These are phyloP conservation scores for Fomitopsis pulvina DNA, from an alignment of 768 basidiomycete genomes.

Conservation along the genomic window DNA sequence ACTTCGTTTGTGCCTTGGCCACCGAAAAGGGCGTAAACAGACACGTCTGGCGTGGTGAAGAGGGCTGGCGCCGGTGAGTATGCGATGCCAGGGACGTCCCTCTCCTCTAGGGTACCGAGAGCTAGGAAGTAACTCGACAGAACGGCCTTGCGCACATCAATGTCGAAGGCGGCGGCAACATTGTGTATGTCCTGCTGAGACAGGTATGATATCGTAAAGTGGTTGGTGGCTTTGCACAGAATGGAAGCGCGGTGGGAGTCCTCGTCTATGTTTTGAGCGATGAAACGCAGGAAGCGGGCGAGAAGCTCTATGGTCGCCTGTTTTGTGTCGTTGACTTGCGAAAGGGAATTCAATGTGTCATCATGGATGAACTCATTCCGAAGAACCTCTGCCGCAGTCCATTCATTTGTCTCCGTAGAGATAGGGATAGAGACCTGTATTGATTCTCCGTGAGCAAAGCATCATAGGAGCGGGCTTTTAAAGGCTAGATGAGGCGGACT, in stretches of 20 bases:
- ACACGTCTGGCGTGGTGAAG: constrained; percentile 56
- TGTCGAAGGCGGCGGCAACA: constrained; percentile 66
- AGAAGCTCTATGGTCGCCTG: constrained; percentile 74
- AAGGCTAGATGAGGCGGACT: no score
- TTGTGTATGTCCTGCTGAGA: constrained; percentile 72
- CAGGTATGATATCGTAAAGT: constrained; percentile 77
- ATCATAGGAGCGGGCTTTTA: background rate
- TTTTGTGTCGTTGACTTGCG: constrained; percentile 43
- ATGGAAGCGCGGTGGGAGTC: constrained; percentile 55
- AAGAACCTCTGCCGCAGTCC: constrained; percentile 90
- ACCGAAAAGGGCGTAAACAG: constrained; percentile 89
- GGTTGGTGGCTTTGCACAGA: constrained; percentile 66
- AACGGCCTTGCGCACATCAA: constrained; percentile 69
- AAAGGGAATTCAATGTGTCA: constrained; percentile 45
- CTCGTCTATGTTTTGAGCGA: constrained; percentile 55
- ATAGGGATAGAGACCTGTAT: constrained; percentile 80
- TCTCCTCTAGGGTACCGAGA: constrained; percentile 58
- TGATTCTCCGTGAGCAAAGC: background rate
- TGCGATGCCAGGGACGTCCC: constrained; percentile 49
- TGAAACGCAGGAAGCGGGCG: constrained; percentile 77
- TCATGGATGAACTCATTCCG: constrained; percentile 80
- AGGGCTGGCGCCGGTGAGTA: constrained; percentile 60
- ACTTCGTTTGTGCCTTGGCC: constrained; percentile 98
- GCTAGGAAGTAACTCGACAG: constrained; percentile 77
- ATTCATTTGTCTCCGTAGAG: constrained; percentile 72